A percentile compares a stretch with the other conserved stretches of the same genome.
Evolutionary conservation across 805 yeast genomes (phyloP).

Genomic region (Wickerhamomyces canadensis): DNA sequence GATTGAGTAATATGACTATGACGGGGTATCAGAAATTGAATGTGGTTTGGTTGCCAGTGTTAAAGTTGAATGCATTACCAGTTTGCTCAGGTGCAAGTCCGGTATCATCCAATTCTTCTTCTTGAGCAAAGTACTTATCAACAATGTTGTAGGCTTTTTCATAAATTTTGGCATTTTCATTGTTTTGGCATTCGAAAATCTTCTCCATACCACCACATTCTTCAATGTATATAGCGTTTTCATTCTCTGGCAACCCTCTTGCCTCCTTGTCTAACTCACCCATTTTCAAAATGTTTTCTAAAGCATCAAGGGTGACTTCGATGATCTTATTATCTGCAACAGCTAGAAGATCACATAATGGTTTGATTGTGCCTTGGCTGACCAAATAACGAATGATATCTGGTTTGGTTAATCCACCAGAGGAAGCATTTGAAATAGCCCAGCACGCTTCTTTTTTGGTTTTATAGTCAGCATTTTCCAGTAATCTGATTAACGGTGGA

Average conservation of each 20-base stretch:
- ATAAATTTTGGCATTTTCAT: slow-evolving; percentile 88
- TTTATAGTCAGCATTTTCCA: slow-evolving; percentile 85
- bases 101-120: slow-evolving; percentile 68
- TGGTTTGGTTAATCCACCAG: slow-evolving; percentile 89
- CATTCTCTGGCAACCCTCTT: slow-evolving; percentile 63
- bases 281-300: slow-evolving; percentile 88
- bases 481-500: slow-evolving; percentile 80
- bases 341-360: slow-evolving; percentile 85
- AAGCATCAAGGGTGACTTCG: slow-evolving; percentile 92
- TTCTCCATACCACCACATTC: slow-evolving; percentile 99
- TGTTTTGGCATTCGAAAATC: slow-evolving; percentile 87
- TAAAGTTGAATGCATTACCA: slow-evolving; percentile 87
- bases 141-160: slow-evolving; percentile 86
- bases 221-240: slow-evolving; percentile 87
- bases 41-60: slow-evolving; percentile 49
- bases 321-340: slow-evolving; percentile 88
- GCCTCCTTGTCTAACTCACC: slow-evolving; percentile 91
- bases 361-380: slow-evolving; percentile 93
- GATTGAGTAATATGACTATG: background rate
- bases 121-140: slow-evolving; percentile 86
- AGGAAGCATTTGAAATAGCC: slow-evolving; percentile 97
- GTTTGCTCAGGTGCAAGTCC: slow-evolving; percentile 70
- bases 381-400: slow-evolving; percentile 93
- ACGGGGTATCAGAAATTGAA: slow-evolving; percentile 18
- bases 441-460: slow-evolving; percentile 98